These are phyloP conservation scores for Lonicera japonica DNA, from an alignment of 129 eudicot species.

Conservation along the genomic window DNA sequence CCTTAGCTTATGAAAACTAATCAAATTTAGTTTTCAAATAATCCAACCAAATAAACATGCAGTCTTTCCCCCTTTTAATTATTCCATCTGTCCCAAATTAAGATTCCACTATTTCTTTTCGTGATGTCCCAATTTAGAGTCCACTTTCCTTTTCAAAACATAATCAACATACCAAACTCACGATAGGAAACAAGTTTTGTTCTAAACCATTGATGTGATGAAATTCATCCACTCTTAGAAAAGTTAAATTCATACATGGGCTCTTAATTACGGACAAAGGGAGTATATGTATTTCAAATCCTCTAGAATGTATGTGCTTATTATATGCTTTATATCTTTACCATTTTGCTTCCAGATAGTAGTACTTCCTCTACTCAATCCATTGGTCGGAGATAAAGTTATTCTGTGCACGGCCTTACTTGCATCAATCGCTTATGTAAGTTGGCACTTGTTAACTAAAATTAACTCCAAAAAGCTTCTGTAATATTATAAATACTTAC, in stretches of 20 bases:
- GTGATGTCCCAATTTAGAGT: too few species aligned
- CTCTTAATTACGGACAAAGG: too few species aligned
- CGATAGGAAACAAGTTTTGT: too few species aligned
- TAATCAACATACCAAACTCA: too few species aligned
- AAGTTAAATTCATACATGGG: too few species aligned
- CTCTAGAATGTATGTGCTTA: not conserved
- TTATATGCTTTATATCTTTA: not conserved
- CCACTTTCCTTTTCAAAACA: too few species aligned
- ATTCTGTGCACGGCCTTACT: constrained; percentile 68
- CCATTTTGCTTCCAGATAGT: constrained; percentile 41
- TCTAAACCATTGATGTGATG: too few species aligned
- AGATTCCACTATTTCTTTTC: too few species aligned
- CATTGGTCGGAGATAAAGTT: constrained; percentile 73
- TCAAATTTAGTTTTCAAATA: too few species aligned
- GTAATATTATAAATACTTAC: not conserved
- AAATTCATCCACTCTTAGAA: too few species aligned
- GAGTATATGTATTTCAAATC: not conserved
- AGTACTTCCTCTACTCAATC: constrained; percentile 85
- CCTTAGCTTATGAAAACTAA: not conserved
- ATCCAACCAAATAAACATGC: not conserved
- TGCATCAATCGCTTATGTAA: constrained; percentile 77
- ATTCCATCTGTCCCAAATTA: too few species aligned
- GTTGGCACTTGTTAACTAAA: constrained; percentile 19
- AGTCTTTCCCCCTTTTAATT: not conserved
- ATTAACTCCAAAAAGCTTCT: not conserved